phyloP scores from a whole-genome alignment of 768 basidiomycete species.

The Xerocomus brunneocitrinus region DNA sequence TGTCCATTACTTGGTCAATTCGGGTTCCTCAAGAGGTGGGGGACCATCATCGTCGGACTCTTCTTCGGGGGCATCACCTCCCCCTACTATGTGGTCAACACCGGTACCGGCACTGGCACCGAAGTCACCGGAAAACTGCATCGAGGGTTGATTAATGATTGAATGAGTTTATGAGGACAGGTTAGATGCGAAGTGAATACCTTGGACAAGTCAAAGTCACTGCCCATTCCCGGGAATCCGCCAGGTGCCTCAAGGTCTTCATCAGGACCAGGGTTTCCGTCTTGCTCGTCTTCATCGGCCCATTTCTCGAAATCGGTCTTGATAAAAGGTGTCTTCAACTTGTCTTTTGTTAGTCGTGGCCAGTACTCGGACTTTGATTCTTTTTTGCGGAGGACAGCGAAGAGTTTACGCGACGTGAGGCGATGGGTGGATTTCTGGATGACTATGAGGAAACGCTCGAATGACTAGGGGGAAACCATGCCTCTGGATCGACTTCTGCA shows the following conservation, averaged over 20 bases:
- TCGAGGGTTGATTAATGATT: slow-evolving; percentile 21
- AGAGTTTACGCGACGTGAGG: slow-evolving; percentile 64
- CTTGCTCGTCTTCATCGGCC: slow-evolving; percentile 98
- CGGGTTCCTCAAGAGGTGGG: slow-evolving; percentile 75
- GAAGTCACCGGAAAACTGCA: slow-evolving; percentile 18
- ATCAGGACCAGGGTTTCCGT: slow-evolving; percentile 43
- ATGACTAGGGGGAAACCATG: slow-evolving; percentile 23
- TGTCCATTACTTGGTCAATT: slow-evolving; percentile 24
- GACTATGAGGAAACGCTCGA: slow-evolving; percentile 1
- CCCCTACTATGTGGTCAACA: background rate
- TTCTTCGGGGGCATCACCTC: slow-evolving; percentile 24
- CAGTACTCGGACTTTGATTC: slow-evolving; percentile 73
- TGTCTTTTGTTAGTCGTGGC: slow-evolving; percentile 90
- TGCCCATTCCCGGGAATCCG: slow-evolving; percentile 39
- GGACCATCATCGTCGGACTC: slow-evolving; percentile 59
- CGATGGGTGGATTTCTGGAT: slow-evolving; percentile 37
- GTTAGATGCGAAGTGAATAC: slow-evolving; percentile 30
- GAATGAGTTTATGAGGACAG: slow-evolving; percentile 3
- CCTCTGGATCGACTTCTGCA: slow-evolving; percentile 73
- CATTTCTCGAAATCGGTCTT: slow-evolving; percentile 96
- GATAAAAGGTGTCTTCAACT: slow-evolving; percentile 71
- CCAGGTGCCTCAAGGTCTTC: slow-evolving; percentile 34
- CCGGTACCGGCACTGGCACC: background rate
- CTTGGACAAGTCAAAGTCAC: slow-evolving; percentile 61
- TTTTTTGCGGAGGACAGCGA: slow-evolving; percentile 77